Evolutionary conservation across 768 basidiomycete genomes (phyloP).

Genomic region (Russula lepida): DNA sequence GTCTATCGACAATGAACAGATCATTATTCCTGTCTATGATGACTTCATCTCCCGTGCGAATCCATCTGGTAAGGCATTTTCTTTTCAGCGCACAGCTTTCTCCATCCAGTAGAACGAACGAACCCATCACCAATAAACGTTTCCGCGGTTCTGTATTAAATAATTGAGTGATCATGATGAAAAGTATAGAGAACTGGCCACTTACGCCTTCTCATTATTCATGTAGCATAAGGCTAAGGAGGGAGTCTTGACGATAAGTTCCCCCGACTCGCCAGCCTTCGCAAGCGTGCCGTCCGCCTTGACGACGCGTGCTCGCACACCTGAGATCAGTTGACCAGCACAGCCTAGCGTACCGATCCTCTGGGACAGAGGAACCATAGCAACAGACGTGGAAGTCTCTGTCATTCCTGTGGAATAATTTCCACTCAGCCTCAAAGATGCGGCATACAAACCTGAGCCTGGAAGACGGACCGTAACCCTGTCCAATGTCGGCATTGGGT

Average conservation of each 20-base stretch:
- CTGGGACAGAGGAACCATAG: conserved; percentile 40
- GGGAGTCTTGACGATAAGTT: conserved; percentile 41
- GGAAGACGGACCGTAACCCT: conserved; percentile 43
- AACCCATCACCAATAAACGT: conserved; percentile 65
- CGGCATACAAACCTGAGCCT: neutral
- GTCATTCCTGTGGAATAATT: conserved; percentile 49
- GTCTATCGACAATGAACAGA: conserved; percentile 50
- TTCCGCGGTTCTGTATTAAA: conserved; percentile 46
- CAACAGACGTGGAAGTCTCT: conserved; percentile 47
- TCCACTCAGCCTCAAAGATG: neutral
- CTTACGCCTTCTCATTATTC: conserved; percentile 53
- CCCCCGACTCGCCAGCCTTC: conserved; percentile 47
- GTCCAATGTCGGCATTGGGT: conserved; percentile 49
- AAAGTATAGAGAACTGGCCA: neutral
- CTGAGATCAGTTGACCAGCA: conserved; percentile 39
- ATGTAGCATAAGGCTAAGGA: conserved; percentile 37
- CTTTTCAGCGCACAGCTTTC: neutral
- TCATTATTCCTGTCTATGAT: conserved; percentile 46
- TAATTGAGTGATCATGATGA: neutral
- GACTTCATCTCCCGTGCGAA: conserved; percentile 61
- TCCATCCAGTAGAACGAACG: conserved; percentile 9
- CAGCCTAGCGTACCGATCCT: conserved; percentile 47
- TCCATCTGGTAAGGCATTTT: conserved; percentile 38
- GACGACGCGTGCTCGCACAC: conserved; percentile 42
- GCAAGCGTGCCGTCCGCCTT: conserved; percentile 48